Conservation (phyloP, 1,139 yeast genomes). For the Debaryomyces udenii region DNA sequence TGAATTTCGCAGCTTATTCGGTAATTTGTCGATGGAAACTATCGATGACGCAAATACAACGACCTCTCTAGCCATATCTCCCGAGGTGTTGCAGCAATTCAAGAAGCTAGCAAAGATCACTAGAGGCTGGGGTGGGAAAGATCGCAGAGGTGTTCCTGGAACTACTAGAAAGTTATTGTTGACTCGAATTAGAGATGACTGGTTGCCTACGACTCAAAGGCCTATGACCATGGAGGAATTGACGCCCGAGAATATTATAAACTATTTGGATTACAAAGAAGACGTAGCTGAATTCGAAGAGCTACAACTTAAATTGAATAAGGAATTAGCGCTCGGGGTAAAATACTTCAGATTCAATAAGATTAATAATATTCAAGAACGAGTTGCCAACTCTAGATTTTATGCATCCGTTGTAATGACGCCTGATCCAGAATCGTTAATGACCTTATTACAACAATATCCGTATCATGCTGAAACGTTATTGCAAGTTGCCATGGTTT, state of each 20-base stretch:
- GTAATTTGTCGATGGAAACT: constrained; percentile 68
- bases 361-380: constrained; percentile 39
- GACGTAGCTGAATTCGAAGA: constrained; percentile 28
- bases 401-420: constrained; percentile 66
- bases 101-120: constrained; percentile 63
- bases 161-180: constrained; percentile 66
- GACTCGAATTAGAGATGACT: constrained; percentile 77
- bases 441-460: constrained; percentile 53
- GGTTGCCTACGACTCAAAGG: constrained; percentile 72
- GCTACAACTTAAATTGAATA: constrained; percentile 40
- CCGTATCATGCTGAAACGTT: constrained; percentile 82
- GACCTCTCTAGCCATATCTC: constrained; percentile 59
- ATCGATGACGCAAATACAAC: constrained; percentile 75
- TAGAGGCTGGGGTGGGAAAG: constrained; percentile 84
- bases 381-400: constrained; percentile 60
- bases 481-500: constrained; percentile 76
- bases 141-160: constrained; percentile 72
- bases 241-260: constrained; percentile 36
- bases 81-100: constrained; percentile 67
- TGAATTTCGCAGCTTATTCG: constrained; percentile 75
- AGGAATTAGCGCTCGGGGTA: constrained; percentile 52
- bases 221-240: constrained; percentile 67
- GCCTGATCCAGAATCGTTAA: constrained; percentile 72
- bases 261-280: constrained; percentile 46
- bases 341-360: constrained; percentile 58